Evolutionary conservation across 495 filamentous ascomycete genomes (phyloP).

Genomic region (Penicillium fimorum): DNA sequence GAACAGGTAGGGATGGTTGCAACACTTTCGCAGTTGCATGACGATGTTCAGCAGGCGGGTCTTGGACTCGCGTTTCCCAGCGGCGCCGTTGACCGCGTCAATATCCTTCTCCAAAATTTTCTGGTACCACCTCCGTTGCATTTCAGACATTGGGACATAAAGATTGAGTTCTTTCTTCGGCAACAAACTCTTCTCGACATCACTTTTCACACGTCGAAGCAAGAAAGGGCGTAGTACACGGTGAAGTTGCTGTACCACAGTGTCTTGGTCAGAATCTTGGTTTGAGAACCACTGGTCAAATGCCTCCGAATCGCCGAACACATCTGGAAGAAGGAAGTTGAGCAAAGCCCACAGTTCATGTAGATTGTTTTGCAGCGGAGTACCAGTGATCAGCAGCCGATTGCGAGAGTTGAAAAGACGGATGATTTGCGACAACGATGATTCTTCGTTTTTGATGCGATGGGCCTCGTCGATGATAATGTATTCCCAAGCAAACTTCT

Average conservation of each 20-base stretch:
- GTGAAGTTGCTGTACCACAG: conserved; percentile 96
- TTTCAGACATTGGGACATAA: conserved; percentile 97
- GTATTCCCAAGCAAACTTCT: conserved; percentile 99
- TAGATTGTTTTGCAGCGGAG: conserved; percentile 95
- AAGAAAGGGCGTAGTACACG: conserved; percentile 91
- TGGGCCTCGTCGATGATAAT: conserved; percentile 99
- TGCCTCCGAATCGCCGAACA: conserved; percentile 96
- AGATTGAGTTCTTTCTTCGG: conserved; percentile 98
- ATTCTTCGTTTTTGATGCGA: conserved; percentile 99
- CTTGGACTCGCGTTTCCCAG: conserved; percentile 96
- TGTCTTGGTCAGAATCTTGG: conserved; percentile 86
- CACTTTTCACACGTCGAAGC: conserved; percentile 93
- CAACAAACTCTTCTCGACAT: conserved; percentile 96
- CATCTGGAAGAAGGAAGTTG: conserved; percentile 95
- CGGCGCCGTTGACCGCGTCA: conserved; percentile 96
- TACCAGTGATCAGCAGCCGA: conserved; percentile 93
- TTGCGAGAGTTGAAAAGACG: conserved; percentile 96
- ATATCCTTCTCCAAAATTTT: conserved; percentile 99
- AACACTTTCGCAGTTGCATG: conserved; percentile 99
- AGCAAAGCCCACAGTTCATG: conserved; percentile 99
- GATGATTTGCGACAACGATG: conserved; percentile 93
- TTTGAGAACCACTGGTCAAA: conserved; percentile 97
- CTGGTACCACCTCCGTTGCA: conserved; percentile 99
- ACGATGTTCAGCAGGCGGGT: conserved; percentile 98
- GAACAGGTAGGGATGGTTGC: conserved; percentile 98